phyloP scores from a whole-genome alignment of 192 early-diverging fungal genomes.

The Cetraspora pellucida region DNA sequence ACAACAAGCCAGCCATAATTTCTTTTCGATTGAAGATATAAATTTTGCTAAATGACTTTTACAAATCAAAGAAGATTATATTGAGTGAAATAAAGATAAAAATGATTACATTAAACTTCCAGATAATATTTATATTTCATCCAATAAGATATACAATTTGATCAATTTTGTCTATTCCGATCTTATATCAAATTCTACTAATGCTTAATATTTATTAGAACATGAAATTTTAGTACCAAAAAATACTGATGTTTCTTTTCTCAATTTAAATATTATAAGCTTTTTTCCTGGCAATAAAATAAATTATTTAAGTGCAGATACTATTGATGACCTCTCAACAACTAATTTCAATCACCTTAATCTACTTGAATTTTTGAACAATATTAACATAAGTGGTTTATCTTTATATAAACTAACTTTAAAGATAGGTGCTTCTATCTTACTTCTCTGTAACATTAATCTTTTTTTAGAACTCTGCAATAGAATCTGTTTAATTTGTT shows the following conservation, averaged over 20 bases:
- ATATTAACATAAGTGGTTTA: neutral
- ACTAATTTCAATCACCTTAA: neutral
- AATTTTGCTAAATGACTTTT: conserved; percentile 28
- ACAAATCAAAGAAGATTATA: neutral
- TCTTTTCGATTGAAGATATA: neutral
- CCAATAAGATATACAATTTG: neutral
- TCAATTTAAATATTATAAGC: conserved; percentile 26
- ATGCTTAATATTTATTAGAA: neutral
- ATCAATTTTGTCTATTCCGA: conserved; percentile 31
- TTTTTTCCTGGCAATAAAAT: conserved; percentile 2
- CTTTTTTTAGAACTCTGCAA: conserved; percentile 19
- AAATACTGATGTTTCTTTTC: conserved; percentile 30
- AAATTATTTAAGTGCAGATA: conserved; percentile 21
- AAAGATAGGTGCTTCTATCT: conserved; percentile 16
- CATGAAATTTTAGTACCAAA: conserved; percentile 23
- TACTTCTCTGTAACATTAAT: conserved; percentile 27
- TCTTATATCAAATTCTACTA: neutral
- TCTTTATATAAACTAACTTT: conserved; percentile 8
- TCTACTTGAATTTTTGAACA: conserved; percentile 4
- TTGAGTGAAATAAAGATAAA: neutral
- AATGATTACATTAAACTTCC: neutral
- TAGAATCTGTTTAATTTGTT: conserved; percentile 20
- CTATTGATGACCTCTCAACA: neutral
- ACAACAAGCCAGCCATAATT: neutral
- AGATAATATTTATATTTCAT: neutral